Evolutionary conservation across 2,329 filamentous ascomycete genomes (phyloP).

Genomic region (Aspergillus unguis): DNA sequence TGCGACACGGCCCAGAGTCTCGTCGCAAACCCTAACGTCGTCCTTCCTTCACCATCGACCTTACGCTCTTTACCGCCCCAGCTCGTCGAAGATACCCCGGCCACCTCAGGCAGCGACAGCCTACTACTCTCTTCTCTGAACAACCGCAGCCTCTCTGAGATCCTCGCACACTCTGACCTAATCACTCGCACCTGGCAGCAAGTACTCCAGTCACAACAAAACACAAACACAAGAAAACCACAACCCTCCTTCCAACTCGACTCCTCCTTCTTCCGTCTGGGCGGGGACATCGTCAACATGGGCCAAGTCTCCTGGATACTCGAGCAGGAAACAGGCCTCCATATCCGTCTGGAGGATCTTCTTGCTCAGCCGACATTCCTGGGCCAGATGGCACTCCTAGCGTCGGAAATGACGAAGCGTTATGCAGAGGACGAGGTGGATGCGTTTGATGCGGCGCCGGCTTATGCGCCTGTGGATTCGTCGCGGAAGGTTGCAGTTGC

Average conservation of each 20-base stretch:
- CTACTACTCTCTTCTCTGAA: slow-evolving; percentile 37
- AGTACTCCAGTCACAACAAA: slow-evolving; percentile 30
- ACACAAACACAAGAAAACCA: slow-evolving; percentile 15
- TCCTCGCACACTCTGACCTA: slow-evolving; percentile 39
- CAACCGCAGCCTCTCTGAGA: slow-evolving; percentile 35
- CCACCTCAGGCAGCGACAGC: slow-evolving; percentile 24
- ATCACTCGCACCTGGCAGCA: slow-evolving; percentile 41
- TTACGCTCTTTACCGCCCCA: slow-evolving; percentile 33
- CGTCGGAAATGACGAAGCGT: slow-evolving; percentile 26
- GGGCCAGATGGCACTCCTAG: slow-evolving; percentile 39
- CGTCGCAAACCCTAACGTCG: slow-evolving; percentile 33
- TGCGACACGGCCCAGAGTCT: slow-evolving; percentile 38
- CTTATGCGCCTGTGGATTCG: neutral
- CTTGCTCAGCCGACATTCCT: slow-evolving; percentile 42
- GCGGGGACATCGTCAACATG: slow-evolving; percentile 42
- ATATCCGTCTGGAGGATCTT: slow-evolving; percentile 39
- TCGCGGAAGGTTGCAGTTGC: neutral
- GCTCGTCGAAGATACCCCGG: slow-evolving; percentile 25
- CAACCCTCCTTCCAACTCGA: slow-evolving; percentile 34
- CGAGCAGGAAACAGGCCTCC: slow-evolving; percentile 37
- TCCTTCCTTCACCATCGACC: slow-evolving; percentile 33
- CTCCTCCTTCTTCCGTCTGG: slow-evolving; percentile 42
- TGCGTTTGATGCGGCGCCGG: neutral
- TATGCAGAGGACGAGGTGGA: slow-evolving; percentile 16
- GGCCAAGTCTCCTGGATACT: slow-evolving; percentile 42